Conservation (phyloP, 768 basidiomycete species). For the Gloeopeniophorella convolvens region DNA sequence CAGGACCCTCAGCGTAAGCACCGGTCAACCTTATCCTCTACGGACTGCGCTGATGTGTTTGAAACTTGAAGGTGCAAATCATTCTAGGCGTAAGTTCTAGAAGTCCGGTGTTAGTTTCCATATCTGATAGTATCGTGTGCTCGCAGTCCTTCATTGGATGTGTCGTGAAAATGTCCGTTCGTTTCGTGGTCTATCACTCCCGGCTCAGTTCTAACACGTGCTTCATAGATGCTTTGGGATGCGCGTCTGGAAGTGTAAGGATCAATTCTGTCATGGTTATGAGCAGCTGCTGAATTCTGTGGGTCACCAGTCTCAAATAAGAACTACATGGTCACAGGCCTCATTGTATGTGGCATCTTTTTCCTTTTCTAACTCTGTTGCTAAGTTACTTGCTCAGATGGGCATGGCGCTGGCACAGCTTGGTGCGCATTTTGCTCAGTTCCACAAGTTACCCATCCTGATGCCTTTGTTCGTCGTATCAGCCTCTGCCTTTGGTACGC, state of each 20-base stretch:
- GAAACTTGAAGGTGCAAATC: slow-evolving; percentile 12
- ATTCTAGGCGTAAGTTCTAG: slow-evolving; percentile 12
- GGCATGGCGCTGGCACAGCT: slow-evolving; percentile 16
- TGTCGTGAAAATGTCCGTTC: slow-evolving; percentile 17
- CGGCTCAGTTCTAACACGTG: background rate
- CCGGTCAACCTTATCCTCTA: background rate
- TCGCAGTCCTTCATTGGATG: slow-evolving; percentile 12
- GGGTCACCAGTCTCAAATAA: slow-evolving; percentile 16
- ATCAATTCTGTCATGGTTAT: background rate
- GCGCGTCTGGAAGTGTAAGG: slow-evolving; percentile 22
- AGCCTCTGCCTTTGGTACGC: slow-evolving; percentile 9
- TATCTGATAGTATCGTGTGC: background rate
- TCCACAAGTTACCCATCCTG: background rate
- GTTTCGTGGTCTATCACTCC: background rate
- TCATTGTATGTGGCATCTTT: slow-evolving; percentile 14
- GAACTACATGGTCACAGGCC: slow-evolving; percentile 13
- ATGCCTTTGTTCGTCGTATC: background rate
- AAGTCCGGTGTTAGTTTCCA: background rate
- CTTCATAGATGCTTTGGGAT: slow-evolving; percentile 15
- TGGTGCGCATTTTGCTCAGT: slow-evolving; percentile 8
- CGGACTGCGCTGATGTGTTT: background rate
- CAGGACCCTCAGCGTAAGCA: slow-evolving; percentile 20
- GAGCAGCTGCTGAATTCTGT: background rate
- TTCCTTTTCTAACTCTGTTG: background rate
- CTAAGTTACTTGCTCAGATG: slow-evolving; percentile 9